Conservation (phyloP, 2,329 filamentous ascomycete species). For the Coniochaeta sp. region DNA sequence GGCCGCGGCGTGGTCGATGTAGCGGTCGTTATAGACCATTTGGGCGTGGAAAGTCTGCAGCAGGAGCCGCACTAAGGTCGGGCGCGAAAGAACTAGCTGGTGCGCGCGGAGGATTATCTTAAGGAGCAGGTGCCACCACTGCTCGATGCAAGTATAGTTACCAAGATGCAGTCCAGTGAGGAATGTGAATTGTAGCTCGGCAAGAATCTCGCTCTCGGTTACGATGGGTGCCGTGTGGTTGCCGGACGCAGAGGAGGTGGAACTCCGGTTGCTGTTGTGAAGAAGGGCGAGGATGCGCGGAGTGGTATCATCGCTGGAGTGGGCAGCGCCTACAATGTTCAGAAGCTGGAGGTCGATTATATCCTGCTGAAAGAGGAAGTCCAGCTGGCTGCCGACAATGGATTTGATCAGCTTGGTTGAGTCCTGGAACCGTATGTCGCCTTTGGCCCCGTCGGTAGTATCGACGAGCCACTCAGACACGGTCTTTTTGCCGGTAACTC, state of each 20-base stretch:
- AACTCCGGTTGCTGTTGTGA: constrained; percentile 10
- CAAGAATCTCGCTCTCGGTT: constrained; percentile 38
- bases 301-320: constrained; percentile 38
- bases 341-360: constrained; percentile 27
- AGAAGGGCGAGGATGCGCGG: constrained; percentile 36
- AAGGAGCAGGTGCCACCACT: constrained; percentile 52
- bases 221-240: constrained; percentile 8
- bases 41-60: constrained; percentile 46
- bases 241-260: constrained; percentile 5
- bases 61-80: constrained; percentile 36
- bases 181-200: constrained; percentile 55
- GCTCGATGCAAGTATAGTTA: constrained; percentile 51
- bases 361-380: constrained; percentile 40
- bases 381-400: constrained; percentile 28
- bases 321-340: constrained; percentile 9
- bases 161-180: constrained; percentile 49
- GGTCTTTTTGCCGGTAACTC: constrained; percentile 33
- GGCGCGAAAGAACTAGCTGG: constrained; percentile 31
- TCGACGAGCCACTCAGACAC: constrained; percentile 42
- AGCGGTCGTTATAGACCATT: constrained; percentile 41
- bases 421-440: constrained; percentile 19
- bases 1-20: constrained; percentile 36
- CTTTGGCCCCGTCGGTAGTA: constrained; percentile 43
- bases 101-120: constrained; percentile 44
- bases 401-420: constrained; percentile 18